Conservation (phyloP, 305 asterid genomes). For the Ajuga reptans region DNA sequence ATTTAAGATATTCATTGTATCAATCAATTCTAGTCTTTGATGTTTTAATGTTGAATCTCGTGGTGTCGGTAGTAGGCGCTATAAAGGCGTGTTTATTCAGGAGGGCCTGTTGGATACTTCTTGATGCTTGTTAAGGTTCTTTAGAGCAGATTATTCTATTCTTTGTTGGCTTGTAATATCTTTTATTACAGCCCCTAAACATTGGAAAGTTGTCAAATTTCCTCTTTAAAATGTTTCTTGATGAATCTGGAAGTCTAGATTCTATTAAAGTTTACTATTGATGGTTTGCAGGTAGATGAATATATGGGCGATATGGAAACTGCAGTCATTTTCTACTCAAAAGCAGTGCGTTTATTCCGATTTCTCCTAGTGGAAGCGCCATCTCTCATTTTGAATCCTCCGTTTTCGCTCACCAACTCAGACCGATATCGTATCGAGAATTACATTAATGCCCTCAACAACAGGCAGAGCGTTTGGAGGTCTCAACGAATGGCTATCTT, state of each 20-base stretch:
- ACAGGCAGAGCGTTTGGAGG: constrained; percentile 56
- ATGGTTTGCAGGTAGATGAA: constrained; percentile 65
- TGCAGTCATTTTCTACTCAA: constrained; percentile 52
- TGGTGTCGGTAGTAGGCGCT: no score
- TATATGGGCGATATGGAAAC: constrained; percentile 49
- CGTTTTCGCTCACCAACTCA: constrained; percentile 63
- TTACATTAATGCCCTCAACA: constrained; percentile 58
- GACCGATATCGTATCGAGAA: constrained; percentile 64
- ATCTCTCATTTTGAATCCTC: constrained; percentile 68
- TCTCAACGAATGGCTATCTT: constrained; percentile 57
- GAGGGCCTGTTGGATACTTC: no score
- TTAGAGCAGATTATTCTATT: no score
- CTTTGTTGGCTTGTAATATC: no score
- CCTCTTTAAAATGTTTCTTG: background rate
- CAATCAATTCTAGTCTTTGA: no score
- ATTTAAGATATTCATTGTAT: no score
- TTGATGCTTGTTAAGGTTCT: no score
- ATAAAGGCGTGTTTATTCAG: no score
- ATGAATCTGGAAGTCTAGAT: background rate
- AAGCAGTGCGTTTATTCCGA: constrained; percentile 49
- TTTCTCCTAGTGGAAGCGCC: constrained; percentile 81
- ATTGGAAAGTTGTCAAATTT: background rate
- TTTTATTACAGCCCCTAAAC: no score
- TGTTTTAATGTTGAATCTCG: no score
- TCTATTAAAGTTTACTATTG: background rate